Conservation (phyloP, 352 stramenopile genomes). For the Elongisporangium prolatum region DNA sequence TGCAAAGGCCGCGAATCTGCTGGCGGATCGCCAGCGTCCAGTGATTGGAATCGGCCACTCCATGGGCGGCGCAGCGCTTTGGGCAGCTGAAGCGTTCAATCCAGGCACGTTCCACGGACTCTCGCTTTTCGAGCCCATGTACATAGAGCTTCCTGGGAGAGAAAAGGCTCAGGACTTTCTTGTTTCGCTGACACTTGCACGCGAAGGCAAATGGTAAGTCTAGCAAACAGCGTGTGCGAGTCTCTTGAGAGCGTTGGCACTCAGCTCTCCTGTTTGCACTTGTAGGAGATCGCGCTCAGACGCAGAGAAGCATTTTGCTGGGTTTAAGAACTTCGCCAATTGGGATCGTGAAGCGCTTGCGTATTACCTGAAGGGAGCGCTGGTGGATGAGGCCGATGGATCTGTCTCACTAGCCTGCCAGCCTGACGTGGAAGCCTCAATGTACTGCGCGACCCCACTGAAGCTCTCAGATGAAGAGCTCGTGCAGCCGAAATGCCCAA, state of each 20-base stretch:
- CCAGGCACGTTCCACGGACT: conserved; percentile 40
- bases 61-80: conserved; percentile 30
- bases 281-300: not conserved
- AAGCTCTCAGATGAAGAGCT: conserved; percentile 15
- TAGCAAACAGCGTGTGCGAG: not conserved
- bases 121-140: conserved; percentile 45
- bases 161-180: conserved; percentile 19
- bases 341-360: conserved; percentile 29
- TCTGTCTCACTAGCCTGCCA: conserved; percentile 18
- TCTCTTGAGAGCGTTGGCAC: not conserved
- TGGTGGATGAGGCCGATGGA: not conserved
- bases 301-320: conserved; percentile 21
- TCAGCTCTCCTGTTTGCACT: not conserved
- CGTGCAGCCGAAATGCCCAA: conserved; percentile 14
- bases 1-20: conserved; percentile 4
- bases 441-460: conserved; percentile 17
- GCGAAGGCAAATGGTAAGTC: conserved; percentile 21
- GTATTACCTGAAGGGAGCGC: conserved; percentile 13
- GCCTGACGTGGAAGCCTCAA: conserved; percentile 20
- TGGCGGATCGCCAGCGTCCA: conserved; percentile 8
- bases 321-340: conserved; percentile 27
- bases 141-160: conserved; percentile 5
- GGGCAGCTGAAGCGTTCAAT: conserved; percentile 18
- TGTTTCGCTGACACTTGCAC: conserved; percentile 18
- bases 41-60: conserved; percentile 55